Percentiles rank a stretch among this genome's conserved stretches.
Conservation (phyloP, 352 stramenopile genomes). For the Elongisporangium prolatum region DNA sequence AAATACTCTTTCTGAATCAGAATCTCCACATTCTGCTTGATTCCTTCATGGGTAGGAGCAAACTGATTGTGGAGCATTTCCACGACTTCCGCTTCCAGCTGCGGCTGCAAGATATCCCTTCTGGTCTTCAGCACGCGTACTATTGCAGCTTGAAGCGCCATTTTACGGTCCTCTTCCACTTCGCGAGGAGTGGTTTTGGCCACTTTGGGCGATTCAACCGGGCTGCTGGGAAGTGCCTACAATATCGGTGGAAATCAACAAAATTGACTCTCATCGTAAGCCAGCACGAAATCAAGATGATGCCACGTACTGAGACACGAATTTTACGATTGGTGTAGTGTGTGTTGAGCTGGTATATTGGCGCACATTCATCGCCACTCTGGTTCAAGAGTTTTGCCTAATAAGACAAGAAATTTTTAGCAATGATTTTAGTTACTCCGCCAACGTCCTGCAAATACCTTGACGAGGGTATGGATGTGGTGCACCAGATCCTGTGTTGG, state of each 20-base stretch:
- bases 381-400: constrained; percentile 40
- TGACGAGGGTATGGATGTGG: constrained; percentile 67
- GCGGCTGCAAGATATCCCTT: constrained; percentile 59
- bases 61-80: constrained; percentile 77
- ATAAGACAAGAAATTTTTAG: neutral
- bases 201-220: constrained; percentile 64
- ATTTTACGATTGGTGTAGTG: constrained; percentile 45
- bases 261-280: neutral
- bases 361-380: constrained; percentile 16
- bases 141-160: constrained; percentile 80
- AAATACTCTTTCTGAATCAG: constrained; percentile 85
- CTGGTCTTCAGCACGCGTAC: constrained; percentile 82
- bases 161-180: constrained; percentile 86
- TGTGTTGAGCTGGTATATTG: constrained; percentile 37
- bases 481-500: constrained; percentile 49
- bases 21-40: constrained; percentile 82
- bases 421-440: neutral
- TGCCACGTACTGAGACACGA: constrained; percentile 39
- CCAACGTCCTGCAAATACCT: constrained; percentile 27
- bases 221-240: constrained; percentile 48
- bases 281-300: constrained; percentile 1
- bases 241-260: neutral
- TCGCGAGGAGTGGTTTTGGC: constrained; percentile 48
- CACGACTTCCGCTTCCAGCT: constrained; percentile 60
- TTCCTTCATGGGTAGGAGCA: constrained; percentile 41